Percentiles rank a stretch among this genome's conserved stretches.
Evolutionary conservation across 192 early-diverging fungal genomes (phyloP).

Genomic region (Coemansia sp.): DNA sequence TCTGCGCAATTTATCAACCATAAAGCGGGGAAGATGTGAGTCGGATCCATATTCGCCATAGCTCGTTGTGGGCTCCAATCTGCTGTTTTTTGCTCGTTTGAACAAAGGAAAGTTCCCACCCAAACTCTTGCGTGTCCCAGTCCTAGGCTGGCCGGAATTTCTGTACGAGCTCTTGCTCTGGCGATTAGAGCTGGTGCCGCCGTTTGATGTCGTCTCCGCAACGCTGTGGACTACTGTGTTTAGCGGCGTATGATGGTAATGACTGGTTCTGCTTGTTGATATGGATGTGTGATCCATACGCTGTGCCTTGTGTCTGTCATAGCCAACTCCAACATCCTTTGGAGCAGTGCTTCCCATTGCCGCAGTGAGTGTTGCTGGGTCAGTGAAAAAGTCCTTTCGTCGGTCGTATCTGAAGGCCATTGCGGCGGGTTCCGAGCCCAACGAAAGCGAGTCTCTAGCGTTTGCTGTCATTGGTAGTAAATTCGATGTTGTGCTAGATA

Average conservation of each 20-base stretch:
- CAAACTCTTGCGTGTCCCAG: slow-evolving; percentile 8
- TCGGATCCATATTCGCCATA: slow-evolving; percentile 25
- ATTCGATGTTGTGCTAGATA: not conserved
- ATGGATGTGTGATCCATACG: slow-evolving; percentile 20
- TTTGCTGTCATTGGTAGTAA: not conserved
- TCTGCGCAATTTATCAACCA: slow-evolving; percentile 23
- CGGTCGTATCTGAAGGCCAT: slow-evolving; percentile 43
- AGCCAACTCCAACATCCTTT: slow-evolving; percentile 35
- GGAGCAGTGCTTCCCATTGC: slow-evolving; percentile 42
- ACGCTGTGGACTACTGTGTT: not conserved
- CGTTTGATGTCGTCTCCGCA: not conserved
- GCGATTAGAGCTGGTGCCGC: not conserved
- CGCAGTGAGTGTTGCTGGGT: slow-evolving; percentile 36
- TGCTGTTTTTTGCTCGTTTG: slow-evolving; percentile 14
- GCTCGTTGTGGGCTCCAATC: not conserved
- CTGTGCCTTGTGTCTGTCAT: slow-evolving; percentile 14
- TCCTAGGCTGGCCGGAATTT: not conserved
- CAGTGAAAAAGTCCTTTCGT: slow-evolving; percentile 48
- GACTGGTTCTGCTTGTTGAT: slow-evolving; percentile 5
- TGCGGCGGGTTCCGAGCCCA: slow-evolving; percentile 39
- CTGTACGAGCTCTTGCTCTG: not conserved
- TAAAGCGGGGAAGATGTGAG: slow-evolving; percentile 48
- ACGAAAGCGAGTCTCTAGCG: slow-evolving; percentile 9
- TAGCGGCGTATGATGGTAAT: not conserved
- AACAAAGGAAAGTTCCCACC: slow-evolving; percentile 27